Base-by-base conservation (phyloP, 164 flowering plant species). In the Tinospora cordifolia region DNA sequence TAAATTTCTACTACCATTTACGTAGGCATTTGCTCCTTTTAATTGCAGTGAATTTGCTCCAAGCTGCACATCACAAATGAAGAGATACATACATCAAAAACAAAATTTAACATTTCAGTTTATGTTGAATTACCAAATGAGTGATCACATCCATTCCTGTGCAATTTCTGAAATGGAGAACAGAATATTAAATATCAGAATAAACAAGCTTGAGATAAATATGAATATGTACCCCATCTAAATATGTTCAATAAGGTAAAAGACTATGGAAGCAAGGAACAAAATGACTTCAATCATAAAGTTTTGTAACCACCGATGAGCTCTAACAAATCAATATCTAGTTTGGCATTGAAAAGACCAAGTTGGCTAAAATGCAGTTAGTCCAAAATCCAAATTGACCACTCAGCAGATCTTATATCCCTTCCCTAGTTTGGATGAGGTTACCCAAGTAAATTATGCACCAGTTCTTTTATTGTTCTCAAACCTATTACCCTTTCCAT, bases 31-130 rank as follows among this genome's bases (percentile, higher is more conserved):
- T 90, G 85, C 99, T 90, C 85, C 99, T 86, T 76, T 90, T 97
- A 69, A 82, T 75, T 34, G 98, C 97, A 73, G 99, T 87, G 41
- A 85, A 70, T 75, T 90, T 95, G 83, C 97, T 95, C 99, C 99
- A 95, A 70, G 92, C 99, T 94, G 75, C 71, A 82, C 4, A 75
- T 7, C 22, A 60, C 14, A 30, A 68, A 30, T 30, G 36, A 10
- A n/a, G 17, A 30, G 51, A 49, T n/a, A 3, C 7, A 27, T 3
- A 27, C 8, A 67, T 24, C 25, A 41, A 68, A 17, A 51, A n/a
- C 3, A 51, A 51, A 51, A 51, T 15, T 17, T 3, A 15, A 14
- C 6, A 0, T 51, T 51, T 51, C 59, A 51, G 19, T 51, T 51
- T 51, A 6, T 51, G 21, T 17, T n/a, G 59, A 51, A n/a, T n/a